Percentiles rank a stretch among this genome's conserved stretches.
These are phyloP conservation scores for Hypomontagnella submonticulosa DNA, from an alignment of 495 filamentous ascomycete genomes.

Conservation along the genomic window DNA sequence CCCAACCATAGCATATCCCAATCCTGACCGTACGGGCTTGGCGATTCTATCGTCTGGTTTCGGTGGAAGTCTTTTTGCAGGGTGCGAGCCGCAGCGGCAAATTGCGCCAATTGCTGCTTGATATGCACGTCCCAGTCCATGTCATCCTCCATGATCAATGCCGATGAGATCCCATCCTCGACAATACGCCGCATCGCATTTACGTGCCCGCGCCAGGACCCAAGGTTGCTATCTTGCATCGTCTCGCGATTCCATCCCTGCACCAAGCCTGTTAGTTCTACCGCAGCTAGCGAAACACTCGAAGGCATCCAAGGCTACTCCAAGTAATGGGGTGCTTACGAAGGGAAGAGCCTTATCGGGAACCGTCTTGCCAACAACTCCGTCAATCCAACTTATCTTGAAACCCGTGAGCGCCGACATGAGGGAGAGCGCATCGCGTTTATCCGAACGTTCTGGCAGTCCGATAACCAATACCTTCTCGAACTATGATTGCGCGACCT, in stretches of 20 bases:
- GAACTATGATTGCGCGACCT: constrained; percentile 28
- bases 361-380: constrained; percentile 46
- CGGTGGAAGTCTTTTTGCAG: constrained; percentile 44
- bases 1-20: constrained; percentile 70
- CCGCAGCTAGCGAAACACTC: neutral
- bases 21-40: constrained; percentile 66
- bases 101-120: constrained; percentile 58
- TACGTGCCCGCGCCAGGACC: constrained; percentile 43
- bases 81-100: constrained; percentile 51
- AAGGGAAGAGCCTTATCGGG: constrained; percentile 46
- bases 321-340: constrained; percentile 7
- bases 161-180: constrained; percentile 56
- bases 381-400: constrained; percentile 49
- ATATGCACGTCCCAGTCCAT: constrained; percentile 67
- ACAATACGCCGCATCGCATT: constrained; percentile 52
- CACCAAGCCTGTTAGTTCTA: neutral
- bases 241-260: constrained; percentile 33
- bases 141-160: constrained; percentile 69
- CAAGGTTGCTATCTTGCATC: constrained; percentile 34
- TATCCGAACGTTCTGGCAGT: constrained; percentile 51
- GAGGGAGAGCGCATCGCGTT: constrained; percentile 51
- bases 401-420: constrained; percentile 50
- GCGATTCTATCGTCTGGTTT: constrained; percentile 41
- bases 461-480: constrained; percentile 48
- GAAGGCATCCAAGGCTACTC: too few species aligned